phyloP scores from a whole-genome alignment of 2,329 filamentous ascomycete species.

The Neofusicoccum ribis region DNA sequence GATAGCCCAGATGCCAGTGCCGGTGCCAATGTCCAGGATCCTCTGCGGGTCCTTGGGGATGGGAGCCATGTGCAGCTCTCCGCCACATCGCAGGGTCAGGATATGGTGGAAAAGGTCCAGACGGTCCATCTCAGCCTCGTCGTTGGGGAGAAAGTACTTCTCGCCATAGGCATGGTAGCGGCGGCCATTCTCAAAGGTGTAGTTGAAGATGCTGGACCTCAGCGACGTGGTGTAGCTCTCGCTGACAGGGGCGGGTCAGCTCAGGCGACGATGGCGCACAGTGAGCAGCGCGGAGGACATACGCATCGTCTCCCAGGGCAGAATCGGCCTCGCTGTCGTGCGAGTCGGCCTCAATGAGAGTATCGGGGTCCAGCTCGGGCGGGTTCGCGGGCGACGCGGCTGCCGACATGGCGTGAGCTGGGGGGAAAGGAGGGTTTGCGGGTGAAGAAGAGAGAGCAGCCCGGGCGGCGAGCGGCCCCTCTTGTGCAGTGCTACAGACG shows the following conservation, averaged over 20 bases:
- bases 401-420: neutral
- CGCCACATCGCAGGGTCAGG: constrained; percentile 37
- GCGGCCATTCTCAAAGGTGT: constrained; percentile 28
- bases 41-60: constrained; percentile 23
- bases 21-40: constrained; percentile 33
- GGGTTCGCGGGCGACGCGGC: neutral
- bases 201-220: constrained; percentile 29
- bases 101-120: constrained; percentile 48
- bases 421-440: too few relatives aligned
- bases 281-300: neutral
- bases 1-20: constrained; percentile 27
- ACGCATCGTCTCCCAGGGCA: constrained; percentile 11
- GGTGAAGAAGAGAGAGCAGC: too few relatives aligned
- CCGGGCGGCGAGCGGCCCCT: neutral
- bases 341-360: constrained; percentile 9
- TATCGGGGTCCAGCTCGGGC: neutral
- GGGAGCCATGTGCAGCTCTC: constrained; percentile 37
- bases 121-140: constrained; percentile 45
- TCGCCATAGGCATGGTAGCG: constrained; percentile 19
- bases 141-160: constrained; percentile 39
- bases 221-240: constrained; percentile 18
- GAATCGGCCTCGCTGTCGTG: constrained; percentile 7
- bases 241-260: neutral
- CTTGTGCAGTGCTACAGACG: neutral
- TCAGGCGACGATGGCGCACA: neutral